These are phyloP conservation scores for Emmonsiellopsis sp. DNA, from an alignment of 2,329 filamentous ascomycete genomes.

Conservation along the genomic window DNA sequence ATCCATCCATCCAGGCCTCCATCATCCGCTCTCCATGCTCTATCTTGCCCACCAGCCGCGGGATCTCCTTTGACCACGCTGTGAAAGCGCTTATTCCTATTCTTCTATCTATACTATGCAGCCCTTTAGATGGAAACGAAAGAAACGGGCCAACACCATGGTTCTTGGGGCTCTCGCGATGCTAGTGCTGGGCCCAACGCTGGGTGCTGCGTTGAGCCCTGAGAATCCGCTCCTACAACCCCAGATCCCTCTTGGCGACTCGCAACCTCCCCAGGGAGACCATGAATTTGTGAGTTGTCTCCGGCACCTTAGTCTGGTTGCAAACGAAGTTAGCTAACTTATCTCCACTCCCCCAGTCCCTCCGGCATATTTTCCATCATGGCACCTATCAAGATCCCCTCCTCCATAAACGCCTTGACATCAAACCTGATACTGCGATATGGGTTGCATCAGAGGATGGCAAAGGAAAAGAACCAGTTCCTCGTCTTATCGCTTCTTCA, in stretches of 20 bases:
- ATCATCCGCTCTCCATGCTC: not conserved
- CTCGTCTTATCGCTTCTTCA: constrained; percentile 53
- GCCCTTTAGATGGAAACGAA: constrained; percentile 3
- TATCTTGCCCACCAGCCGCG: not conserved
- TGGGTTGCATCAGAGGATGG: constrained; percentile 31
- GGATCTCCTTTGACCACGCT: not conserved
- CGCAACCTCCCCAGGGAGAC: constrained; percentile 13
- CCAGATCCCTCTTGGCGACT: constrained; percentile 21
- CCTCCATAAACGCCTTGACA: constrained; percentile 67
- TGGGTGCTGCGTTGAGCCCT: constrained; percentile 18
- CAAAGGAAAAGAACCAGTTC: constrained; percentile 30
- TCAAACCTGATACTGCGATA: constrained; percentile 52
- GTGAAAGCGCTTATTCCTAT: not conserved
- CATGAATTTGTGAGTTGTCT: constrained; percentile 28
- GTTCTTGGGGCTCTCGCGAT: not conserved
- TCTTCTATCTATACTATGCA: not conserved
- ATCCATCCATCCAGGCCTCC: not conserved
- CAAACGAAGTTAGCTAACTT: not conserved
- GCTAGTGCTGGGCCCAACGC: not conserved
- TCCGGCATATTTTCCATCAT: constrained; percentile 89
- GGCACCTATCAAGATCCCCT: constrained; percentile 69
- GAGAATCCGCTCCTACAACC: constrained; percentile 23
- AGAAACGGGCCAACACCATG: not conserved
- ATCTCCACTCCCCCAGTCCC: constrained; percentile 22
- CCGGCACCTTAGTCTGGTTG: not conserved